These are phyloP conservation scores for Arbutus unedo DNA, from an alignment of 148 eudicot species.

Conservation along the genomic window DNA sequence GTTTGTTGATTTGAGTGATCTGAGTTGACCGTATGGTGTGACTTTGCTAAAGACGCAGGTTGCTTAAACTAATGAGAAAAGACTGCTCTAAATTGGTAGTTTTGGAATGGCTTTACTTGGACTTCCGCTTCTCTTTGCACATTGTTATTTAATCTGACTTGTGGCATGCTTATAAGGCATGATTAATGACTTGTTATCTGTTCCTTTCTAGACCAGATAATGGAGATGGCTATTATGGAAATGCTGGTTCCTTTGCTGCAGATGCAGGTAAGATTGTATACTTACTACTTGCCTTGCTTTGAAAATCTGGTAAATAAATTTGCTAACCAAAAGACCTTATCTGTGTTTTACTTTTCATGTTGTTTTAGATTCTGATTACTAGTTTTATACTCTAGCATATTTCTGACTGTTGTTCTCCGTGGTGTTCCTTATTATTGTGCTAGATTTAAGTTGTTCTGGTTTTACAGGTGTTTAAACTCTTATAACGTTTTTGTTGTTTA, in stretches of 20 bases:
- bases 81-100: background rate
- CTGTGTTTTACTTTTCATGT: background rate
- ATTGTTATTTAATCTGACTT: background rate
- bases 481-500: background rate
- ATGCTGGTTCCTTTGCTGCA: conserved; percentile 30
- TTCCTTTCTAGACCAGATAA: conserved; percentile 48
- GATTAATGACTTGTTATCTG: conserved; percentile 4
- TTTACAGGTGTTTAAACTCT: background rate
- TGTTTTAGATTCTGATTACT: background rate
- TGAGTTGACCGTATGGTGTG: background rate
- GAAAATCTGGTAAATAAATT: background rate
- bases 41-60: background rate
- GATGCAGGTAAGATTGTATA: conserved; percentile 48
- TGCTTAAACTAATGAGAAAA: background rate
- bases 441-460: background rate
- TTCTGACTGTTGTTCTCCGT: background rate
- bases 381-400: background rate
- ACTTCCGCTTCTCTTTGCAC: background rate
- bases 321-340: background rate
- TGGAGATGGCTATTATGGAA: conserved; percentile 32
- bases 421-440: background rate
- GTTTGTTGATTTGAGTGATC: background rate
- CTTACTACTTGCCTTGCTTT: background rate
- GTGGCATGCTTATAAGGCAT: background rate
- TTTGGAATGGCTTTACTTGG: background rate